Evolutionary conservation across 306 rosid genomes (phyloP).

Genomic region (Gleditsia sinensis): DNA sequence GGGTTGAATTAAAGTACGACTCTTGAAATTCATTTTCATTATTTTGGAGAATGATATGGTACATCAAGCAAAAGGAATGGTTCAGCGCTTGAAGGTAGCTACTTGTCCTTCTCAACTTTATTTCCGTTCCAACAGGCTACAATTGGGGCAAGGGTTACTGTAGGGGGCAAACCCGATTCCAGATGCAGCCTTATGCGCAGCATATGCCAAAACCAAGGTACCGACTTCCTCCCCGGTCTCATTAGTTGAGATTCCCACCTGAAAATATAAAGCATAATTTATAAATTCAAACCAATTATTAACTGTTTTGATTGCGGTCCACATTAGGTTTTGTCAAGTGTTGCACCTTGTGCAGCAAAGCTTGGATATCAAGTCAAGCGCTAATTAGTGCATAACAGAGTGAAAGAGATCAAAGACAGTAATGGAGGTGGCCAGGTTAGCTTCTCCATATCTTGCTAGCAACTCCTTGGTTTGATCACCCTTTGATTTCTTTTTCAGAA

Average conservation of each 20-base stretch:
- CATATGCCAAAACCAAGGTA: constrained; percentile 84
- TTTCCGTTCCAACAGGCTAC: constrained; percentile 86
- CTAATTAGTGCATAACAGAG: constrained; percentile 68
- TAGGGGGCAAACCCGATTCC: constrained; percentile 90
- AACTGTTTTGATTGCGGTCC: neutral
- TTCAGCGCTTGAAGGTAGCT: too few species aligned
- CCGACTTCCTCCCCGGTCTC: constrained; percentile 82
- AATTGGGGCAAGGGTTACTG: constrained; percentile 84
- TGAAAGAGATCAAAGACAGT: constrained; percentile 68
- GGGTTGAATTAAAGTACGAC: neutral
- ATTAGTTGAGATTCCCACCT: constrained; percentile 71
- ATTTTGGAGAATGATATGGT: neutral
- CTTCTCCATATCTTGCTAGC: constrained; percentile 87
- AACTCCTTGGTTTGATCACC: constrained; percentile 84
- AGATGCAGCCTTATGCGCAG: constrained; percentile 92
- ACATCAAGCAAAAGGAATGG: too few species aligned
- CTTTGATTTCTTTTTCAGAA: constrained; percentile 54
- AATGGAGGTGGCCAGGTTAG: constrained; percentile 85
- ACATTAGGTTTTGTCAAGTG: neutral
- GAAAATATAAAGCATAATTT: constrained; percentile 12
- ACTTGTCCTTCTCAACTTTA: constrained; percentile 56
- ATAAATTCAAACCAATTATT: neutral
- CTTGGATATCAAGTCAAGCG: constrained; percentile 72
- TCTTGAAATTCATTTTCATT: neutral
- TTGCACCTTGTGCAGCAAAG: constrained; percentile 73